Evolutionary conservation across 306 rosid species (phyloP).

Genomic region (Gleditsia sinensis): DNA sequence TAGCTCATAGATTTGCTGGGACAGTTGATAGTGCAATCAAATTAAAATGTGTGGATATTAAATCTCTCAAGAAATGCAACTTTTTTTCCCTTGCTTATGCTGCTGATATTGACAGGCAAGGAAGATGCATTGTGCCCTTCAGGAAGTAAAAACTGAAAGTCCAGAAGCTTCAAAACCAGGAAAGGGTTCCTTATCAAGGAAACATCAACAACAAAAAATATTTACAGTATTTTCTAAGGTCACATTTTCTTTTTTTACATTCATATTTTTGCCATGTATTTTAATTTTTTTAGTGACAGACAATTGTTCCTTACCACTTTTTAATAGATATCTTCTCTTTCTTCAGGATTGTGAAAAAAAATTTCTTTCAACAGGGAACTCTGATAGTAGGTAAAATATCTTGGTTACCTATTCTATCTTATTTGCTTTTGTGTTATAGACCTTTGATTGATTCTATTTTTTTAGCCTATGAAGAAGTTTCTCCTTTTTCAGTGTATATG

Average conservation of each 20-base stretch:
- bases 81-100: no score
- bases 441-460: neutral
- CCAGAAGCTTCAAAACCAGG: conserved; percentile 46
- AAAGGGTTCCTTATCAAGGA: conserved; percentile 47
- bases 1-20: neutral
- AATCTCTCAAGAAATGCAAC: no score
- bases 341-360: conserved; percentile 65
- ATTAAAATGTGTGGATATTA: no score
- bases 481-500: conserved; percentile 4
- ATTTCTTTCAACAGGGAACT: conserved; percentile 47
- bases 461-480: neutral
- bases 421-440: conserved; percentile 27
- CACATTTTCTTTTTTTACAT: conserved; percentile 19
- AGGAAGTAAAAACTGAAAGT: conserved; percentile 46
- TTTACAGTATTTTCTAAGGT: conserved; percentile 46
- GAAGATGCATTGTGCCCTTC: conserved; percentile 70
- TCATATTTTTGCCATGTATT: conserved; percentile 21
- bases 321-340: conserved; percentile 24
- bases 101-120: conserved; percentile 47
- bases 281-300: conserved; percentile 12
- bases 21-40: conserved; percentile 8
- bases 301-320: conserved; percentile 25
- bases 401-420: conserved; percentile 21
- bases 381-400: conserved; percentile 59
- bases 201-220: conserved; percentile 38